These are phyloP conservation scores for Fraxinus pennsylvanica DNA, from an alignment of 257 asterid genomes.

Conservation along the genomic window DNA sequence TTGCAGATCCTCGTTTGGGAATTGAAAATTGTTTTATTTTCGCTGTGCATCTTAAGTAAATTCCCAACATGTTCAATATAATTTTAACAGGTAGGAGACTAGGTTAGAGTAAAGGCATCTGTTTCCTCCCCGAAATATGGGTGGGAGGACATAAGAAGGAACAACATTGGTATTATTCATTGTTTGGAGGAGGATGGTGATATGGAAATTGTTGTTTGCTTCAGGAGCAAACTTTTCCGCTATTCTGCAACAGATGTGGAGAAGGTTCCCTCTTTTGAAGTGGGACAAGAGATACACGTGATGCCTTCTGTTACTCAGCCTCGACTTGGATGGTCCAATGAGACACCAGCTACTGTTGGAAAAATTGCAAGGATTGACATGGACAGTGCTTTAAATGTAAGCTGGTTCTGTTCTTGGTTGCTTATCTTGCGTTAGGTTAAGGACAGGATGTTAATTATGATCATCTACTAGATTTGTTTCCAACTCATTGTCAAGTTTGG, in stretches of 20 bases:
- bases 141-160: conserved; percentile 92
- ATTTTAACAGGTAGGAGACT: conserved; percentile 72
- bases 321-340: conserved; percentile 96
- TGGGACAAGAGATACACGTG: conserved; percentile 84
- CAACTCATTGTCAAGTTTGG: neutral
- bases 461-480: neutral
- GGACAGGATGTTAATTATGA: conserved; percentile 10
- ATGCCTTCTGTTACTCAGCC: conserved; percentile 83
- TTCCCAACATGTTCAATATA: neutral
- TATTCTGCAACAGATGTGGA: conserved; percentile 95
- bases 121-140: conserved; percentile 96
- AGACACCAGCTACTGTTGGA: conserved; percentile 86
- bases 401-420: conserved; percentile 33
- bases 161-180: conserved; percentile 82
- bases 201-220: conserved; percentile 95
- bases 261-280: conserved; percentile 82
- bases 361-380: conserved; percentile 80
- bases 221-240: conserved; percentile 80
- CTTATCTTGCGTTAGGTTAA: conserved; percentile 23
- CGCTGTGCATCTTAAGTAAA: too few relatives aligned
- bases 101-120: conserved; percentile 89
- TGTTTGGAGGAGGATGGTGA: conserved; percentile 98
- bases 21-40: too few relatives aligned
- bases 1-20: too few relatives aligned
- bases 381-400: conserved; percentile 95